Conservation (phyloP, 768 basidiomycete genomes). For the Trametes cingulata region DNA sequence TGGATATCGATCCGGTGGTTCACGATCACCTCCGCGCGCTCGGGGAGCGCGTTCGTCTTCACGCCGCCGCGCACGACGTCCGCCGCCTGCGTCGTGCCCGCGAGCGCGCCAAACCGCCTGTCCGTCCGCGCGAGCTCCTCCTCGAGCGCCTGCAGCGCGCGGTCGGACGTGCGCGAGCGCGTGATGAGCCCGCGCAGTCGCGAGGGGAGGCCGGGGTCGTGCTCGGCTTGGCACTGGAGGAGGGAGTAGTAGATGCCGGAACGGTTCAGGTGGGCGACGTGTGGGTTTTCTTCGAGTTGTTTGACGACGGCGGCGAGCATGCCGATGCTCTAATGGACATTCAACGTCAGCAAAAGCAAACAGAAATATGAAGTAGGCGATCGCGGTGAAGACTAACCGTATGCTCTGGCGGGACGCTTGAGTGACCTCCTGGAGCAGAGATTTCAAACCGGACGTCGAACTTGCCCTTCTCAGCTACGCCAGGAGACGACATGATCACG, state of each 20-base stretch:
- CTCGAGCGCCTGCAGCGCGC: constrained; percentile 53
- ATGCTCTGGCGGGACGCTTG: constrained; percentile 79
- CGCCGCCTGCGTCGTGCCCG: constrained; percentile 76
- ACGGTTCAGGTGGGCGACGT: constrained; percentile 49
- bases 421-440: constrained; percentile 77
- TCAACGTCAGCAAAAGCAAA: not conserved
- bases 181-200: constrained; percentile 49
- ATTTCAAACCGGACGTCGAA: constrained; percentile 66
- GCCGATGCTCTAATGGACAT: constrained; percentile 40
- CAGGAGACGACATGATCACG: constrained; percentile 58
- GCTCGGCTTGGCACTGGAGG: constrained; percentile 65
- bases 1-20: constrained; percentile 63
- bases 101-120: constrained; percentile 43
- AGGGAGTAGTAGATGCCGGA: constrained; percentile 58
- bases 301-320: constrained; percentile 73
- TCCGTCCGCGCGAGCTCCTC: constrained; percentile 39
- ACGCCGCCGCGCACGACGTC: constrained; percentile 51
- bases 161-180: constrained; percentile 48
- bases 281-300: constrained; percentile 68
- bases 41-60: constrained; percentile 70
- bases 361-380: not conserved
- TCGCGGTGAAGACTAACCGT: constrained; percentile 49
- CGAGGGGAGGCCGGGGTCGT: constrained; percentile 56
- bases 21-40: constrained; percentile 65
- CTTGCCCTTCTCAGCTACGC: constrained; percentile 74